Evolutionary conservation across 176 grass and related monocot species (phyloP).

Genomic region (Triticum turgidum): DNA sequence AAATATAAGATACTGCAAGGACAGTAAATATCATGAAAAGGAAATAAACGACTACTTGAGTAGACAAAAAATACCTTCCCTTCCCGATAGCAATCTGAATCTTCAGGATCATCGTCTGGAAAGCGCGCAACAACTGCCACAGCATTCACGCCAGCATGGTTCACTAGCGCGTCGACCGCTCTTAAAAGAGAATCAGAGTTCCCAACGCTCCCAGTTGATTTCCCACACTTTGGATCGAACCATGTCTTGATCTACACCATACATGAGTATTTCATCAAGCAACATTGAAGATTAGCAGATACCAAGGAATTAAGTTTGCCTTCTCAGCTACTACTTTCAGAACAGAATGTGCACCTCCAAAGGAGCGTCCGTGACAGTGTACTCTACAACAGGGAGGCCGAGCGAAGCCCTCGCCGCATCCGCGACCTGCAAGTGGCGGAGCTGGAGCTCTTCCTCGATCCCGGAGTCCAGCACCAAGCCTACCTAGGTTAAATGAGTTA

Average conservation of each 20-base stretch:
- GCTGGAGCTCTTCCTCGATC: slow-evolving; percentile 77
- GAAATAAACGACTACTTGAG: neutral
- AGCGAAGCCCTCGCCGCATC: slow-evolving; percentile 83
- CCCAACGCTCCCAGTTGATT: slow-evolving; percentile 75
- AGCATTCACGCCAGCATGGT: slow-evolving; percentile 60
- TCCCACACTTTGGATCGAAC: slow-evolving; percentile 76
- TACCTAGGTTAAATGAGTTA: slow-evolving; percentile 54
- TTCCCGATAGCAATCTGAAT: slow-evolving; percentile 64
- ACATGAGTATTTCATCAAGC: neutral
- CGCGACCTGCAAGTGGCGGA: slow-evolving; percentile 80
- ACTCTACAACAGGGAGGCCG: slow-evolving; percentile 70
- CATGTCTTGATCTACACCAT: slow-evolving; percentile 66
- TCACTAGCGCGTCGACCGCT: slow-evolving; percentile 64
- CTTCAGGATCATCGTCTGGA: slow-evolving; percentile 78
- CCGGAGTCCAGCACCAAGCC: slow-evolving; percentile 85
- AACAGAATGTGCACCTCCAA: slow-evolving; percentile 48
- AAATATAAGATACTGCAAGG: neutral
- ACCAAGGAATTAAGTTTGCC: neutral
- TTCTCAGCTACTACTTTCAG: too few species aligned
- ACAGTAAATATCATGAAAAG: too few species aligned
- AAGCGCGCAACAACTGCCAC: slow-evolving; percentile 84
- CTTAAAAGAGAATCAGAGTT: slow-evolving; percentile 72
- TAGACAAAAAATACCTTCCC: slow-evolving; percentile 58
- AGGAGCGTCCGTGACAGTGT: slow-evolving; percentile 83
- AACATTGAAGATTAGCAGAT: neutral